These are phyloP conservation scores for Obelidium mucronatum DNA, from an alignment of 192 early-diverging fungal genomes.

Conservation along the genomic window DNA sequence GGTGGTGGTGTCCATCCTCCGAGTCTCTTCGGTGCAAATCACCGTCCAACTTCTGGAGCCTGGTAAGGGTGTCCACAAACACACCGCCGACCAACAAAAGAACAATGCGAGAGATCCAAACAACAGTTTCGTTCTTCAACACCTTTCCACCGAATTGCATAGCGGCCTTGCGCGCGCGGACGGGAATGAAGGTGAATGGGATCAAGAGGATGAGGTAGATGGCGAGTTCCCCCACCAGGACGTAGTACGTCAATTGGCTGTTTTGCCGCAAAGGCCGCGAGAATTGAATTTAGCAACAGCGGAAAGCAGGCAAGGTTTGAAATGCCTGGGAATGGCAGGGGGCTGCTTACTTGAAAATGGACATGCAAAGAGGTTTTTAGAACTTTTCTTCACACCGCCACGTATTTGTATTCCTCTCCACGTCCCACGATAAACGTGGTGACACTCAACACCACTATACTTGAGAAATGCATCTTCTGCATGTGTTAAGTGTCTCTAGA, in stretches of 20 bases:
- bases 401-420: too few species aligned
- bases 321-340: neutral
- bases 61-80: conserved; percentile 55
- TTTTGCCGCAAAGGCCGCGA: conserved; percentile 21
- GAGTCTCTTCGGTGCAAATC: conserved; percentile 29
- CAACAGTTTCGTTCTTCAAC: conserved; percentile 44
- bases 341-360: conserved; percentile 20
- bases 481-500: too few species aligned
- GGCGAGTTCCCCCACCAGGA: conserved; percentile 49
- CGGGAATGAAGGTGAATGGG: conserved; percentile 53
- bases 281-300: neutral
- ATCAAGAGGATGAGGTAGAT: conserved; percentile 49
- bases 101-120: conserved; percentile 51
- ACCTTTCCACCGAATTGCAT: conserved; percentile 38
- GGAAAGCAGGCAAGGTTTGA: too few species aligned
- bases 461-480: too few species aligned
- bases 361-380: conserved; percentile 17
- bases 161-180: conserved; percentile 47
- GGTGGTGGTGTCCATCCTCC: conserved; percentile 22
- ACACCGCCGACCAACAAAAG: conserved; percentile 51
- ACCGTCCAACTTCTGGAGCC: conserved; percentile 46
- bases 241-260: conserved; percentile 51
- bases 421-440: too few species aligned
- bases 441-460: too few species aligned
- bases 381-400: too few species aligned